Evolutionary conservation across 2,329 filamentous ascomycete species (phyloP), one percentile per base, ranked within the genome.

Genomic region (Rutstroemia sp.): DNA sequence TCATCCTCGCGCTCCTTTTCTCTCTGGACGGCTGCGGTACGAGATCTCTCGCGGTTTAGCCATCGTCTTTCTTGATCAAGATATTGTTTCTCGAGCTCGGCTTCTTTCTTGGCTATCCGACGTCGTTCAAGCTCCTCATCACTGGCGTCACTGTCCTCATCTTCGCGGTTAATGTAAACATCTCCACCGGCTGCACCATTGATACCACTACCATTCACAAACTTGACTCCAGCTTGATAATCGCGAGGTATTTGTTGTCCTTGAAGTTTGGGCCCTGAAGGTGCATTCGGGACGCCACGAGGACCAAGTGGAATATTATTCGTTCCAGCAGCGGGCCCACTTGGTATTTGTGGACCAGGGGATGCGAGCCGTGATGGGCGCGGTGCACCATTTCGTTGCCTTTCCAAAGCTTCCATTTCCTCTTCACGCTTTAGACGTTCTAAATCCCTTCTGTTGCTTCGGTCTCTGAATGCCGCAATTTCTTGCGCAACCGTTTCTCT

Each of bases 401-500:
- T 81, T 71, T 97, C 92, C 70, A 86, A 79, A 56, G 89, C 87
- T 69, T 97, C 94, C 64, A 96, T 83, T 69, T 97, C 92, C 70
- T 99, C 94, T 71, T 99, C 94, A 46, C 87, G 80, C 67, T 86
- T 85, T 38, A 96, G 74, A 3, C 94, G 87, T 71, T 99, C 94
- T 67, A 95, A 75, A 68, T 99, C 94, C 41, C 92, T 81, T 59
- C 88, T 84, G 58, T 85, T 96, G 64, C 92, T 96, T 19, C 92
- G 82, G 63, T 99, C 94, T 62, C 94, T 82, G 76, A 99, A 99
- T 0, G 92, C 89, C 0, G 90, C 86, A 66, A 99, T 99, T 70
- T 99, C 95, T 57, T 87, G 87, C 0, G 94, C 90, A 16, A 99
- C 94, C 0, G 90, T 92, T 69, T 95, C 94, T 23, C 94, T 86